Base-by-base conservation (phyloP, 225 moss, liverwort and hornwort species). In the Marchantia polymorpha region DNA sequence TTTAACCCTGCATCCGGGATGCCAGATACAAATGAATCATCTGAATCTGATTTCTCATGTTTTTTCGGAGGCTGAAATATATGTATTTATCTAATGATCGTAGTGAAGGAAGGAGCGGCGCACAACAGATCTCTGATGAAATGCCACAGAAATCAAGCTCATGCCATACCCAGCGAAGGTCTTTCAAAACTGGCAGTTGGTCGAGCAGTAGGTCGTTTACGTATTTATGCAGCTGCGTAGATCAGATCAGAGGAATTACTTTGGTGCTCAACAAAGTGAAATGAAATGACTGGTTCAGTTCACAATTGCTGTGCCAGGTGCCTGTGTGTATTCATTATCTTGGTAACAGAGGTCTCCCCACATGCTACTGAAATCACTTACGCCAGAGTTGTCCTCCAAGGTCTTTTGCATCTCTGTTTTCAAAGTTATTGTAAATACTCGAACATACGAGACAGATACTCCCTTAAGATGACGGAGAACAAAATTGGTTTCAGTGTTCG, bases 181-280 rank as follows among this genome's bases (percentile, higher is more conserved):
- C 97, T 69, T 81, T 84, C 13, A 99, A 86, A 59, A 91, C 75
- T 12, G 94, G 97, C 13, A 99, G 75, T 26, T 99, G 97, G 78
- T 99, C 94, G 52, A 90, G 77, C 14, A 92, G 87, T 74, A 93
- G 79, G 69, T 99, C 92, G 81, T 89, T 89, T 69, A 99, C 77
- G 78, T 99, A 85, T 78, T 90, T 95, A 66, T 89, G 88, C n/a
- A 99, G 77, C 96, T 96, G 93, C 84, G 89, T 74, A 46, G 58
- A 58, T 61, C 64, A 60, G 3, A 39, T 19, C 17, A 70, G 39
- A 31, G 3, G 7, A 61, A 61, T 61, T 0, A 23, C 30, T 20
- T 47, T 3, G 19, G 16, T 48, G 52, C 55, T 30, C 1, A 53
- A 56, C 29, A 17, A 10, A 58, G 49, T 56, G 61, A 22, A 22